Evolutionary conservation across 768 basidiomycete genomes (phyloP), one percentile per base, ranked within the genome.

Genomic region (Suillus occidentalis): DNA sequence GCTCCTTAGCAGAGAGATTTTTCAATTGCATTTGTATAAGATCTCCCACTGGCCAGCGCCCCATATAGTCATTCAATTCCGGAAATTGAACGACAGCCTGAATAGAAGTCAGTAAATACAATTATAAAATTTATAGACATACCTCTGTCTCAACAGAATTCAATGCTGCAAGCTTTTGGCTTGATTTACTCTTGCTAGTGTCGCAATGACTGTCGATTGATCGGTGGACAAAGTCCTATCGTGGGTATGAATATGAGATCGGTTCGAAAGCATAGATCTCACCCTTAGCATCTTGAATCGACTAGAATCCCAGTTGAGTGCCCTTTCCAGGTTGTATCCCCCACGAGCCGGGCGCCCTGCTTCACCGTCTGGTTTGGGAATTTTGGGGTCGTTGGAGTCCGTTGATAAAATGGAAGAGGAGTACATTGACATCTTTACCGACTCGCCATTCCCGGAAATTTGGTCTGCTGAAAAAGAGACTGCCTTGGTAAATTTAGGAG

Each of bases 301-400:
- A 28, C 28, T 28, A 28, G 28, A 28, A 28, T 28, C 28, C 28
- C 28, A 28, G 28, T 28, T 28, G 28, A 28, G 28, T 28, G 28
- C 28, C 40, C 14, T 40, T 40, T 65, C 61, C 22, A 69, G 42
- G 34, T 69, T 69, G 42, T 65, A 69, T 14, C 66, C 66, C 28
- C 61, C 63, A 13, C 56, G 57, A 8, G 66, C 66, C 1, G 45
- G 68, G 3, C 68, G 60, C n/a, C 62, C 62, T 1, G 62, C 25
- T 37, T 67, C 64, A 28, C 62, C 52, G 6, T 61, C 39, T 28
- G 28, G 28, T 28, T 28, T 28, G 28, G 28, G 28, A 3, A 28
- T 28, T 28, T 28, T 28, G 28, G 40, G 16, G 40, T 42, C 13
- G 14, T 42, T 42, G 13, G 40, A 42, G 13, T 42, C 13, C 40